These are phyloP conservation scores for Clavispora fructus DNA, from an alignment of 805 yeast genomes.

Conservation along the genomic window DNA sequence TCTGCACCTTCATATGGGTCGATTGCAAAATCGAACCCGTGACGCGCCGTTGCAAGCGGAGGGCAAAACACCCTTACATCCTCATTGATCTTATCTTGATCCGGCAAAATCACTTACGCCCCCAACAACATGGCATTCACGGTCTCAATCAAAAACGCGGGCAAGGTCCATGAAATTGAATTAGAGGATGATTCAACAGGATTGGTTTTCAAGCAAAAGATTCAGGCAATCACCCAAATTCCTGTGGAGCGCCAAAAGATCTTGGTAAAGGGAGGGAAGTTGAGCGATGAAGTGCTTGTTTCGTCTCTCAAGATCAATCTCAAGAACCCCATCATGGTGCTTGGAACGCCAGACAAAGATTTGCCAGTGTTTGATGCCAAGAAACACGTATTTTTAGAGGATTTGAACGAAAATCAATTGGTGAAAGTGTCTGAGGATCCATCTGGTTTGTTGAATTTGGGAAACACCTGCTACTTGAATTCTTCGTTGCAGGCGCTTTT, in stretches of 20 bases:
- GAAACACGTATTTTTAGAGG: constrained; percentile 63
- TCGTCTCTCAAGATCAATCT: constrained; percentile 51
- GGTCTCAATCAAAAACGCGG: constrained; percentile 36
- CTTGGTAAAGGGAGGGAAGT: constrained; percentile 82
- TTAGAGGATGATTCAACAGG: constrained; percentile 55
- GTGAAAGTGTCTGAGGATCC: constrained; percentile 44
- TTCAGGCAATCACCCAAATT: constrained; percentile 69
- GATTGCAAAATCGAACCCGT: background rate
- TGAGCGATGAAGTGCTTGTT: constrained; percentile 63
- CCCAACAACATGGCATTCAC: constrained; percentile 8
- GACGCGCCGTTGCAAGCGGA: no score
- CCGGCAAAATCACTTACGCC: background rate
- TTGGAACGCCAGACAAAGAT: constrained; percentile 81
- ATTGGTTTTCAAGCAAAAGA: constrained; percentile 57
- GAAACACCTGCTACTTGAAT: constrained; percentile 76
- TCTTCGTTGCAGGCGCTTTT: constrained; percentile 58
- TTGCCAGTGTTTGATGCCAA: constrained; percentile 49
- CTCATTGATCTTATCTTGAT: background rate
- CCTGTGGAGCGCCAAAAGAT: constrained; percentile 90
- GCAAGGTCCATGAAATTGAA: constrained; percentile 35
- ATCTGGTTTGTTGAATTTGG: constrained; percentile 62
- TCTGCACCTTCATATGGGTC: no score
- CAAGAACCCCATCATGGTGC: constrained; percentile 72
- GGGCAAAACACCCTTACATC: background rate
- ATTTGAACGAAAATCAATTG: constrained; percentile 45